phyloP scores from a whole-genome alignment of 2,329 filamentous ascomycete species.

The Colletotrichum scovillei region DNA sequence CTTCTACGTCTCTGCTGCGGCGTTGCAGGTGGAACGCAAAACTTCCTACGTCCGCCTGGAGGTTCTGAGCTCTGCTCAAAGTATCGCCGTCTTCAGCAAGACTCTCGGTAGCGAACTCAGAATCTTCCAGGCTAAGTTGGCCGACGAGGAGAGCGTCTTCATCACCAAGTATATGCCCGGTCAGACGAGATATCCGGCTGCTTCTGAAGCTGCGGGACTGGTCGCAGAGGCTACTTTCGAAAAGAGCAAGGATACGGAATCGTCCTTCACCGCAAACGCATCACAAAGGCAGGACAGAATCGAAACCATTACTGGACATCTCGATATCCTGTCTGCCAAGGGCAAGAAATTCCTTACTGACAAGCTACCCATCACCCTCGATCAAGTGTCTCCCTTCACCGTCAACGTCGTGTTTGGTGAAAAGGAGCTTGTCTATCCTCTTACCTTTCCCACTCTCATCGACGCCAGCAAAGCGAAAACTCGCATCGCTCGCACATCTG shows the following conservation, averaged over 20 bases:
- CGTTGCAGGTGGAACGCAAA: constrained; percentile 47
- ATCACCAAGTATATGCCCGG: constrained; percentile 51
- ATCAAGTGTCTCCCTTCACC: constrained; percentile 51
- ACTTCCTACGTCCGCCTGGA: constrained; percentile 46
- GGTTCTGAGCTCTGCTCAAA: constrained; percentile 42
- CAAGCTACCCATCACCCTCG: constrained; percentile 49
- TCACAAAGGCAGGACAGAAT: constrained; percentile 43
- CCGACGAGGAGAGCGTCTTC: constrained; percentile 45
- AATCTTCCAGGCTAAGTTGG: constrained; percentile 47
- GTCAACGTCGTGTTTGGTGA: constrained; percentile 54
- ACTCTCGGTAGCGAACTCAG: constrained; percentile 42
- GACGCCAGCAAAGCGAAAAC: constrained; percentile 47
- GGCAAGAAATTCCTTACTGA: constrained; percentile 51
- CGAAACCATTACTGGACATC: constrained; percentile 50
- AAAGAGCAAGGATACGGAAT: constrained; percentile 37
- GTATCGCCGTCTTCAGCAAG: constrained; percentile 38
- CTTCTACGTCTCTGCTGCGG: constrained; percentile 51
- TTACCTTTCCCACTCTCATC: constrained; percentile 55
- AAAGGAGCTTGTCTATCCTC: constrained; percentile 42
- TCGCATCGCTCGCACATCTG: constrained; percentile 55
- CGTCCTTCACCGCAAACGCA: constrained; percentile 41
- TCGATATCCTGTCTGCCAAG: constrained; percentile 49
- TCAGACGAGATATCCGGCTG: constrained; percentile 43
- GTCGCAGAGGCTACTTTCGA: constrained; percentile 37
- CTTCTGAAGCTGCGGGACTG: constrained; percentile 38